Evolutionary conservation across 2,329 filamentous ascomycete genomes (phyloP).

Genomic region (Calycina herbarum): DNA sequence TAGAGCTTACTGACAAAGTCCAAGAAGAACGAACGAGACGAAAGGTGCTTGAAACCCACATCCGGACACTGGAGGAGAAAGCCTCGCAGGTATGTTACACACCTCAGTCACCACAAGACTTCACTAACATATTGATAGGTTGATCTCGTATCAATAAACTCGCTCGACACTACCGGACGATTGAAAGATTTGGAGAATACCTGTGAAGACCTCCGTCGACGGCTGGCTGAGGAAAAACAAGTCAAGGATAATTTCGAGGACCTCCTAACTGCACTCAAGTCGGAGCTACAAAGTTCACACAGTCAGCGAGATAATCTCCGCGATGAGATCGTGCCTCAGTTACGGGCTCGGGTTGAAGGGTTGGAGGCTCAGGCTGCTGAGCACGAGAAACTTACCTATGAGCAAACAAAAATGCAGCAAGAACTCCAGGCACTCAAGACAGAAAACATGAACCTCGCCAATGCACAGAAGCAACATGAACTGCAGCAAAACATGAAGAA

Average conservation of each 20-base stretch:
- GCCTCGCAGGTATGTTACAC: slow-evolving; percentile 58
- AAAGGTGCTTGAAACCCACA: slow-evolving; percentile 77
- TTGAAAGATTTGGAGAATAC: slow-evolving; percentile 76
- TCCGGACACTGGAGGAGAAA: slow-evolving; percentile 77
- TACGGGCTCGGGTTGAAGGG: slow-evolving; percentile 74
- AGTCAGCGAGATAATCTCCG: slow-evolving; percentile 91
- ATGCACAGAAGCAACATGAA: slow-evolving; percentile 50
- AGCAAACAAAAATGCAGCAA: slow-evolving; percentile 82
- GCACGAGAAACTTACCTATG: slow-evolving; percentile 72
- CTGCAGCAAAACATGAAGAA: slow-evolving; percentile 46
- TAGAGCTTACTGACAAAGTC: slow-evolving; percentile 81
- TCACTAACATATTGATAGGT: slow-evolving; percentile 29
- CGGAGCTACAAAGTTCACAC: slow-evolving; percentile 76
- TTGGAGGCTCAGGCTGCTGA: slow-evolving; percentile 74
- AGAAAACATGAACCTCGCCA: slow-evolving; percentile 58
- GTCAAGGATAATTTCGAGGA: slow-evolving; percentile 94
- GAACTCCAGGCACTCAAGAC: slow-evolving; percentile 71
- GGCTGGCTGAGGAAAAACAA: slow-evolving; percentile 79
- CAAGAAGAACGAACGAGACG: slow-evolving; percentile 81
- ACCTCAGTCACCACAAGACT: background rate
- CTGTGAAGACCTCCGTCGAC: slow-evolving; percentile 79
- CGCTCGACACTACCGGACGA: slow-evolving; percentile 56
- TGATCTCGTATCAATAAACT: slow-evolving; percentile 53
- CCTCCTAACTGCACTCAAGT: slow-evolving; percentile 77
- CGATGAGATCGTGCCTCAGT: slow-evolving; percentile 80